Base-by-base conservation (phyloP, 805 yeast species). In the Wickerhamiella alocasiicola region DNA sequence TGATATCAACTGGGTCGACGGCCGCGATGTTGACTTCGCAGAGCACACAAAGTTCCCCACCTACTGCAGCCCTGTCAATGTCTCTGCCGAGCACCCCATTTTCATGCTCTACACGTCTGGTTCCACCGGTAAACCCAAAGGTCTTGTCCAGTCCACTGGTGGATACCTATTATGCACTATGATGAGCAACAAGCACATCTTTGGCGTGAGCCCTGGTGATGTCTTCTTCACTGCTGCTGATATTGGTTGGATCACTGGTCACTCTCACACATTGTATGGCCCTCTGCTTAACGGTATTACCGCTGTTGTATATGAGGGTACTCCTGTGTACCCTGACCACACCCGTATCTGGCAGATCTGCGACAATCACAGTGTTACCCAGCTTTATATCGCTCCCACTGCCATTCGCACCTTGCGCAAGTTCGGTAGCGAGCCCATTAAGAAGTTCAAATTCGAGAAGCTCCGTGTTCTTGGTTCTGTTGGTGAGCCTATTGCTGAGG, bases 401-500 rank as follows among this genome's bases (percentile, higher is more conserved):
- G 95, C 95, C 16, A 68, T 87, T 56, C 76, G 95, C 65, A 71
- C 85, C 58, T 76, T 87, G 59, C 72, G 73, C 56, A 72, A 84
- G 59, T 88, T 88, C 33, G 95, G 96, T 50, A 81, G 81, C 55
- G 69, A 73, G 29, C 77, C 70, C 57, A 80, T 87, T 55, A 74
- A 78, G 50, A 26, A 38, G 32, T 44, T 31, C 31, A 84, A 82
- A 57, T 71, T 83, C 47, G 72, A 80, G 9, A 74, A 87, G 7
- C 62, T 85, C 52, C 75, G 95, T 60, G 83, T 84, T 17, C 70
- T 85, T 48, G 95, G 95, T 44, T 81, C 95, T 13, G 96, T 87
- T 42, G 96, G 96, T 61, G 96, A 87, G 66, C 95, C 96, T 51
- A 85, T 85, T 60, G 84, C 95, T 31, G 81, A 91, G 40, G 95